Evolutionary conservation across 805 yeast genomes (phyloP).

Genomic region (Saccharomycopsis synnaedendra): DNA sequence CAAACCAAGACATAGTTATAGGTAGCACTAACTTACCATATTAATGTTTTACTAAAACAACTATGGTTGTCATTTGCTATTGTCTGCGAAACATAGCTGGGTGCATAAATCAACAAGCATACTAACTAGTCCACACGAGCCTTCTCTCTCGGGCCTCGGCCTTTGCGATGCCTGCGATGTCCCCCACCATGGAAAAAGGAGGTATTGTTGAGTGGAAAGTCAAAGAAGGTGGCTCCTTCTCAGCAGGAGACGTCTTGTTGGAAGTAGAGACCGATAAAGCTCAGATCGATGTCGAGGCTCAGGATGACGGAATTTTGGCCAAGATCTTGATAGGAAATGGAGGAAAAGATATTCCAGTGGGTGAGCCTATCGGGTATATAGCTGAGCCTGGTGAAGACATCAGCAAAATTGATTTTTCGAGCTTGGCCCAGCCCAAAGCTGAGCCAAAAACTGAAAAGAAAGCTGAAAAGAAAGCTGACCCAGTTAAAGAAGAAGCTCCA

Average conservation of each 20-base stretch:
- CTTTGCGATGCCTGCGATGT: slow-evolving; percentile 96
- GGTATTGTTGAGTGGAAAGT: slow-evolving; percentile 86
- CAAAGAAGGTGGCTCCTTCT: slow-evolving; percentile 62
- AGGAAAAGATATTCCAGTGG: slow-evolving; percentile 70
- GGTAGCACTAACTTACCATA: too few species aligned
- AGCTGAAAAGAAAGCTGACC: slow-evolving; percentile 15
- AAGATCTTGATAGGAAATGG: slow-evolving; percentile 64
- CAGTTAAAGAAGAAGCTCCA: slow-evolving; percentile 13
- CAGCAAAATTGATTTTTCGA: slow-evolving; percentile 35
- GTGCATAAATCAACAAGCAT: too few species aligned
- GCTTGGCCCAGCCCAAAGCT: slow-evolving; percentile 30
- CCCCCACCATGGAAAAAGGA: slow-evolving; percentile 97
- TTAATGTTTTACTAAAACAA: too few species aligned
- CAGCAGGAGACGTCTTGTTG: slow-evolving; percentile 71
- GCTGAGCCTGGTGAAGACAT: slow-evolving; percentile 88
- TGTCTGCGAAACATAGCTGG: too few species aligned
- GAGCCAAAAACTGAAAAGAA: slow-evolving; percentile 19
- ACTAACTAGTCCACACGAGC: too few species aligned
- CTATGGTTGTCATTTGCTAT: too few species aligned
- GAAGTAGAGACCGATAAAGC: slow-evolving; percentile 88
- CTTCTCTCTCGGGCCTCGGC: too few species aligned
- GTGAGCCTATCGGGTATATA: slow-evolving; percentile 76
- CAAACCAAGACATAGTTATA: too few species aligned
- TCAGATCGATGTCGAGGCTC: slow-evolving; percentile 75
- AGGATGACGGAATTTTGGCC: slow-evolving; percentile 84